Evolutionary conservation across 1,284 basidiomycete species (phyloP).

Genomic region (Lignosus rhinocerotis): DNA sequence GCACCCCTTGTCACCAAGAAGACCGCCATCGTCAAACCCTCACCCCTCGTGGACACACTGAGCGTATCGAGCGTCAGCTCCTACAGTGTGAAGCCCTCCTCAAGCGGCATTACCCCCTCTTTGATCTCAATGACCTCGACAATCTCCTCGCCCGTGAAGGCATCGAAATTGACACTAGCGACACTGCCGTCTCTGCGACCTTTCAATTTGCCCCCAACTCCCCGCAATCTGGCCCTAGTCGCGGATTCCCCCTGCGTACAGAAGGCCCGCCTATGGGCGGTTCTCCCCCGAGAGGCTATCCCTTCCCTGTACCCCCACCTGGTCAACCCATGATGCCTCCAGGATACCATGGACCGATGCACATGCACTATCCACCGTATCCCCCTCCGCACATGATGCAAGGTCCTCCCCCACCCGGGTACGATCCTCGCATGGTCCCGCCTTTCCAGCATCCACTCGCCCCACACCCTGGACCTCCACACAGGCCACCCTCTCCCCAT

Average conservation of each 20-base stretch:
- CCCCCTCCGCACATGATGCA: conserved; percentile 45
- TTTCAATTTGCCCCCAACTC: conserved; percentile 40
- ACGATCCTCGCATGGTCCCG: conserved; percentile 53
- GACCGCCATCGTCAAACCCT: conserved; percentile 81
- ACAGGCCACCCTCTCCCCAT: conserved; percentile 32
- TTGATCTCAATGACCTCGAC: conserved; percentile 65
- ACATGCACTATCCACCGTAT: conserved; percentile 35
- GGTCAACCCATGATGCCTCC: conserved; percentile 32
- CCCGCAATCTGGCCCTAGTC: conserved; percentile 23
- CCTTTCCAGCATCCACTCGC: conserved; percentile 50
- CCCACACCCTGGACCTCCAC: conserved; percentile 35
- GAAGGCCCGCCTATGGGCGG: conserved; percentile 34
- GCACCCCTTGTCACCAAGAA: conserved; percentile 78
- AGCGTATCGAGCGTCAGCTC: conserved; percentile 75
- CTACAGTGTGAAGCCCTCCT: conserved; percentile 73
- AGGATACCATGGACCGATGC: conserved; percentile 26
- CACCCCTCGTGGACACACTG: conserved; percentile 77
- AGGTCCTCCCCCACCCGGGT: conserved; percentile 47
- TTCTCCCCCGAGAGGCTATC: conserved; percentile 32
- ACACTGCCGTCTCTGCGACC: conserved; percentile 33
- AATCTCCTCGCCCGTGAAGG: conserved; percentile 64
- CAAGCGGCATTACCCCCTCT: conserved; percentile 66
- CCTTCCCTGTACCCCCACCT: conserved; percentile 29
- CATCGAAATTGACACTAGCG: conserved; percentile 50
- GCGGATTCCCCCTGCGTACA: conserved; percentile 33